Evolutionary conservation across 1,284 basidiomycete genomes (phyloP).

Genomic region (Sanghuangporus sanghuang): DNA sequence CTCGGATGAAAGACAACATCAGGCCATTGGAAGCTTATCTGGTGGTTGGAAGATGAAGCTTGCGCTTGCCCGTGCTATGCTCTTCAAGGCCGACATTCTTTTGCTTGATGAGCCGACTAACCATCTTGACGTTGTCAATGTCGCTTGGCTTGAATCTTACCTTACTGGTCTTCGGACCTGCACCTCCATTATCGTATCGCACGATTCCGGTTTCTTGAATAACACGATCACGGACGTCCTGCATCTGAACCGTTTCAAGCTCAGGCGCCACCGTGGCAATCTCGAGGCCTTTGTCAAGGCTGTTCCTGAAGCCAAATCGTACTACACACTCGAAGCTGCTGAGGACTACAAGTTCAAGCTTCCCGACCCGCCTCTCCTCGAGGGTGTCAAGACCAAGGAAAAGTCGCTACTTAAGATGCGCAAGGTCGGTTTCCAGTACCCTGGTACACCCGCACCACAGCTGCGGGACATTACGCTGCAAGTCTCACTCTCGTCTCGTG

Average conservation of each 20-base stretch:
- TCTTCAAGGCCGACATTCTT: slow-evolving; percentile 98
- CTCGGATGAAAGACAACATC: slow-evolving; percentile 78
- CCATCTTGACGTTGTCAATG: slow-evolving; percentile 96
- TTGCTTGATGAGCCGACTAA: slow-evolving; percentile 97
- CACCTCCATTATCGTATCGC: slow-evolving; percentile 98
- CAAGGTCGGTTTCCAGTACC: slow-evolving; percentile 97
- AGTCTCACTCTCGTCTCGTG: slow-evolving; percentile 96
- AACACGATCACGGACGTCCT: slow-evolving; percentile 98
- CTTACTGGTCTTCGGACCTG: slow-evolving; percentile 84
- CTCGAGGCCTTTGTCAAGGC: slow-evolving; percentile 92
- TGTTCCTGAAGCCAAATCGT: slow-evolving; percentile 97
- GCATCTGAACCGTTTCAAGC: slow-evolving; percentile 98
- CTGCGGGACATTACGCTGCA: slow-evolving; percentile 93
- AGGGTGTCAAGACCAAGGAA: slow-evolving; percentile 99
- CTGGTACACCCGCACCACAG: slow-evolving; percentile 79
- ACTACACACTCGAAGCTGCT: slow-evolving; percentile 91
- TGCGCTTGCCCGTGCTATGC: slow-evolving; percentile 95
- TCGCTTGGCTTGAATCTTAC: slow-evolving; percentile 96
- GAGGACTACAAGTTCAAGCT: slow-evolving; percentile 98
- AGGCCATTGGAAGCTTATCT: slow-evolving; percentile 87
- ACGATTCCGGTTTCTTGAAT: slow-evolving; percentile 99
- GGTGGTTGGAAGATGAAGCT: slow-evolving; percentile 99
- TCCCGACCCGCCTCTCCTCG: slow-evolving; percentile 91
- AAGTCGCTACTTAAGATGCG: slow-evolving; percentile 97
- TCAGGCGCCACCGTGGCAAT: slow-evolving; percentile 97